These are phyloP conservation scores for Allomyces arbusculus DNA, from an alignment of 192 early-diverging fungal species.

Conservation along the genomic window DNA sequence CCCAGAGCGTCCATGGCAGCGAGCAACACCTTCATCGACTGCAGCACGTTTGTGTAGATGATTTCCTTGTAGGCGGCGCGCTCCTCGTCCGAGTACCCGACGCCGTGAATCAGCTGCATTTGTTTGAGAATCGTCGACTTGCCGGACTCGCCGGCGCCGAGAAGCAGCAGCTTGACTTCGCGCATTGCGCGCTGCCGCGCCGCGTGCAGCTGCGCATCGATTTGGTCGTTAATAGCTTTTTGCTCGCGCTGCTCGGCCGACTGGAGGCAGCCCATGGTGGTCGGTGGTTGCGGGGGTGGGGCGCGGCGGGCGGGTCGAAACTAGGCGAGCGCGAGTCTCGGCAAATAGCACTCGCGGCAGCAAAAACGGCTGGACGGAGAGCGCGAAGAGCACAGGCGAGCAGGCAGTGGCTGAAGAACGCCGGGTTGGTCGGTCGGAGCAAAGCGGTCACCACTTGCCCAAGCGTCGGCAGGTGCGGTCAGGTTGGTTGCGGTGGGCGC, in stretches of 20 bases:
- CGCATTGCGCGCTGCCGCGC: not conserved
- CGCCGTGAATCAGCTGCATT: conserved; percentile 95
- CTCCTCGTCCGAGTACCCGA: conserved; percentile 78
- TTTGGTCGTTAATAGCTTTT: not conserved
- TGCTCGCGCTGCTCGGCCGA: not conserved
- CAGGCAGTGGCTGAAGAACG: too few species aligned
- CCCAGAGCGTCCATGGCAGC: conserved; percentile 84
- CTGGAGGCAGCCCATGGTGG: too few species aligned
- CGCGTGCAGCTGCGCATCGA: not conserved
- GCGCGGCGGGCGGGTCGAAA: too few species aligned
- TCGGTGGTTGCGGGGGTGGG: too few species aligned
- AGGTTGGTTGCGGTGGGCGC: too few species aligned
- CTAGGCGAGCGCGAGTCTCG: too few species aligned
- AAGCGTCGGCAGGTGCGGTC: too few species aligned
- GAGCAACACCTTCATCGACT: conserved; percentile 87
- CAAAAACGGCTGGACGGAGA: too few species aligned
- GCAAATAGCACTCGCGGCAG: too few species aligned
- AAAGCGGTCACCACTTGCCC: too few species aligned
- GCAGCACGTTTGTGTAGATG: conserved; percentile 87
- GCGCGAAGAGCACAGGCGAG: too few species aligned
- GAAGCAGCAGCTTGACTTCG: not conserved
- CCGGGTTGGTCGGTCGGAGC: too few species aligned
- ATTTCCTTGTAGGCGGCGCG: conserved; percentile 85
- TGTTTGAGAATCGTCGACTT: conserved; percentile 96
- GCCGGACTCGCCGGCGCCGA: conserved; percentile 89